Base-by-base conservation (phyloP, 495 filamentous ascomycete species). In the Aspergillus hancockii region DNA sequence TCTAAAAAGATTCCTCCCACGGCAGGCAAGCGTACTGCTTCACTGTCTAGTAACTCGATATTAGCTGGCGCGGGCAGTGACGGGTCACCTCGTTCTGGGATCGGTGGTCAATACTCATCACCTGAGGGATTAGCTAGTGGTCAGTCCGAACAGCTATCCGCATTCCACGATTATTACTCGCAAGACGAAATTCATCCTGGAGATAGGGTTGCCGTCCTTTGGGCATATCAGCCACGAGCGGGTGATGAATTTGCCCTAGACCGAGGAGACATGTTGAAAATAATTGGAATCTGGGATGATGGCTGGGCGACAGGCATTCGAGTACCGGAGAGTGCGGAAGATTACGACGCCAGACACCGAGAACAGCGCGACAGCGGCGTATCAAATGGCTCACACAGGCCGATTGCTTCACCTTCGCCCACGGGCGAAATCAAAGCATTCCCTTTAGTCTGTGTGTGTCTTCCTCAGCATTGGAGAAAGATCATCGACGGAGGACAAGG, bases 211-310 rank as follows among this genome's bases (percentile, higher is more conserved):
- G 83, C 94, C 12, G 90, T 90, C 8, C 83, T 99, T 28, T 99
- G 95, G 95, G 94, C 95, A 8, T 99, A 99, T 68, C 88, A 94
- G 67, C 93, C 95, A 25, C 85, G 95, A 41, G 95, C 95, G 4
- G 85, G 85, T 28, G 95, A 99, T 66, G 95, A 99, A 68, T 98
- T 97, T 66, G 84, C 89, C 58, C 80, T 99, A 28, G 94, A 98
- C 60, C 86, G 95, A 53, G 95, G 95, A 47, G 95, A 99, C 74
- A 97, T 99, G 94, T 80, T 99, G 58, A 97, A 97, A 75, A 89
- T 99, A 31, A 90, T 99, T 52, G 95, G 95, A 40, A 97, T 99
- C 61, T 99, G 95, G 95, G 95, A 99, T 70, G 95, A 99, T 76
- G 95, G 95, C 41, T 99, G 95, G 95, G 95, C 95, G 31, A 99